phyloP scores from a whole-genome alignment of 2,329 filamentous ascomycete species.

The Neobulgaria alba region DNA sequence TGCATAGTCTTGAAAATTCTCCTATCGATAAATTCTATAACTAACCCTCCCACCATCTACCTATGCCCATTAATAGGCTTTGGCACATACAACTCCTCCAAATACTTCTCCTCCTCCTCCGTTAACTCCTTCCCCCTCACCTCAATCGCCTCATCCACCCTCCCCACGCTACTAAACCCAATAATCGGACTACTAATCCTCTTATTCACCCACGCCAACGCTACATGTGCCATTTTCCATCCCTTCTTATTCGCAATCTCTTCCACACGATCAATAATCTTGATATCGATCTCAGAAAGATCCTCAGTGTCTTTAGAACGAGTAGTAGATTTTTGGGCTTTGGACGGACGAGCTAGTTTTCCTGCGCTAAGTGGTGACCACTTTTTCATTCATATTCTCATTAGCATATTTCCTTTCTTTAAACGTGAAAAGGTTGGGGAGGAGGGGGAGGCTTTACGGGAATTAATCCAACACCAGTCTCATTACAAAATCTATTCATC shows the following conservation, averaged over 20 bases:
- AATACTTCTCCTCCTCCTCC: constrained; percentile 42
- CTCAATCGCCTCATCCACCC: constrained; percentile 45
- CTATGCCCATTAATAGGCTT: constrained; percentile 31
- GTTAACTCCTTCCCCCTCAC: constrained; percentile 33
- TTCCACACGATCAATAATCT: constrained; percentile 45
- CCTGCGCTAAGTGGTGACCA: constrained; percentile 31
- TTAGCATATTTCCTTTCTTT: no score
- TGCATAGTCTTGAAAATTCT: no score
- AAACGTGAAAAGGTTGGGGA: constrained; percentile 3
- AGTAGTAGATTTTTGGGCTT: constrained; percentile 15
- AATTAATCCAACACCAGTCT: constrained; percentile 36
- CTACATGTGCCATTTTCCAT: constrained; percentile 49
- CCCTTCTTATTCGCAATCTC: constrained; percentile 47
- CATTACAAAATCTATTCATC: constrained; percentile 36
- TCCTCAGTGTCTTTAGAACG: constrained; percentile 22
- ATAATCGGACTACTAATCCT: constrained; percentile 41
- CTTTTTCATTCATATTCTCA: no score
- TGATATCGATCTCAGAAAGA: constrained; percentile 36
- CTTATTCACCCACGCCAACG: constrained; percentile 45
- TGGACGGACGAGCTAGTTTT: constrained; percentile 26
- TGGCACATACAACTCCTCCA: constrained; percentile 45
- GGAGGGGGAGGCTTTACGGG: constrained; percentile 16
- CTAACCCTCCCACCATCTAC: no score
- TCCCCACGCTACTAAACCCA: constrained; percentile 39
- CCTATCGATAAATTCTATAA: no score